These are phyloP conservation scores for Nitzschia sp. DNA, from an alignment of 108 stramenopile genomes.

Conservation along the genomic window DNA sequence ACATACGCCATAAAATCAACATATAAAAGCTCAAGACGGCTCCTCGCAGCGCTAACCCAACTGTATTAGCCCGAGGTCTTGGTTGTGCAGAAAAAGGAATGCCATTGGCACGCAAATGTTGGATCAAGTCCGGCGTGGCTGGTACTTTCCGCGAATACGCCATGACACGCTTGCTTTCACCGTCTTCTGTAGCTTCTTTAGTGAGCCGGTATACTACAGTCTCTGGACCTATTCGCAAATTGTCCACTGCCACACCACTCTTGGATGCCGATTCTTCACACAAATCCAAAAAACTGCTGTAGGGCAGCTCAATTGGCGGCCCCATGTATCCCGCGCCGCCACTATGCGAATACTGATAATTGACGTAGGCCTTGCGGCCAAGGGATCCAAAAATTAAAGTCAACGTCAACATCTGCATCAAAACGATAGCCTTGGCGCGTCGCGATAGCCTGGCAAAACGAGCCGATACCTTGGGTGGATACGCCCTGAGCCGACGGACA, in stretches of 20 bases:
- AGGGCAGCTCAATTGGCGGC: conserved; percentile 65
- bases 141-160: conserved; percentile 61
- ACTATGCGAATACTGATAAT: conserved; percentile 8
- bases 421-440: conserved; percentile 31
- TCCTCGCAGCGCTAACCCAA: conserved; percentile 38
- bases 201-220: conserved; percentile 52
- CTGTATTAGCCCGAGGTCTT: conserved; percentile 41
- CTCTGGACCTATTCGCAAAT: conserved; percentile 65
- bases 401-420: conserved; percentile 22
- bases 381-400: conserved; percentile 25
- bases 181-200: conserved; percentile 34
- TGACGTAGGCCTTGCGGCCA: conserved; percentile 14
- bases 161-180: conserved; percentile 17
- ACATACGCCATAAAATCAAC: conserved; percentile 68
- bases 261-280: conserved; percentile 40
- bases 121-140: conserved; percentile 65
- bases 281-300: conserved; percentile 75
- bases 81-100: conserved; percentile 72
- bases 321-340: conserved; percentile 3
- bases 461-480: not conserved
- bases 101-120: conserved; percentile 43
- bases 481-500: not conserved
- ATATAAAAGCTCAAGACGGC: conserved; percentile 62
- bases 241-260: conserved; percentile 38
- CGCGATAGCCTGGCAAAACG: conserved; percentile 29